These are phyloP conservation scores for Hevea brasiliensis DNA, from an alignment of 345 rosid genomes.

Conservation along the genomic window DNA sequence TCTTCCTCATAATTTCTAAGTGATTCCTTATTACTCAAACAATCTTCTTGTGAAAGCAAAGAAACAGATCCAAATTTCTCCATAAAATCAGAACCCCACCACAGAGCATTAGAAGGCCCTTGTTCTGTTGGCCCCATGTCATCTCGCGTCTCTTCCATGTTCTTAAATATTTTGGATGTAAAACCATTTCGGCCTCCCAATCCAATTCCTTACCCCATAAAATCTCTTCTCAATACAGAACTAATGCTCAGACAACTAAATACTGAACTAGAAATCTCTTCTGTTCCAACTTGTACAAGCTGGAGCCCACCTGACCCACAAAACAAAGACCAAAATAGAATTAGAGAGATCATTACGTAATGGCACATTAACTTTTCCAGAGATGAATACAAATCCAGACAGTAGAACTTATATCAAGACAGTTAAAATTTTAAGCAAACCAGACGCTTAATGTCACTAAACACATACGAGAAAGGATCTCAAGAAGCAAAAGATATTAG, in stretches of 20 bases:
- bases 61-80: slow-evolving; percentile 73
- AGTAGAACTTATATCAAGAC: background rate
- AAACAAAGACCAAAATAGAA: slow-evolving; percentile 17
- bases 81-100: slow-evolving; percentile 91
- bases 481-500: background rate
- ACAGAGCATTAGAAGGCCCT: slow-evolving; percentile 63
- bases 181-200: slow-evolving; percentile 53
- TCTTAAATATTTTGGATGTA: slow-evolving; percentile 50
- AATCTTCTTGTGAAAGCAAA: slow-evolving; percentile 68
- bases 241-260: slow-evolving; percentile 37
- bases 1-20: slow-evolving; percentile 64
- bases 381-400: background rate
- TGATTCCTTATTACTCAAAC: slow-evolving; percentile 53
- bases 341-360: background rate
- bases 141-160: slow-evolving; percentile 82
- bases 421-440: background rate
- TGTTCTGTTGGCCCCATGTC: slow-evolving; percentile 65
- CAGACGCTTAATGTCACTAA: background rate
- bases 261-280: slow-evolving; percentile 31
- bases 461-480: background rate
- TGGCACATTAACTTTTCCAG: background rate
- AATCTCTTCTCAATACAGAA: slow-evolving; percentile 29
- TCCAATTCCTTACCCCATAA: slow-evolving; percentile 54
- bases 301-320: slow-evolving; percentile 56
- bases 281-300: slow-evolving; percentile 36